Conservation (phyloP, 1,284 basidiomycete species). For the Pholiota adiposa region DNA sequence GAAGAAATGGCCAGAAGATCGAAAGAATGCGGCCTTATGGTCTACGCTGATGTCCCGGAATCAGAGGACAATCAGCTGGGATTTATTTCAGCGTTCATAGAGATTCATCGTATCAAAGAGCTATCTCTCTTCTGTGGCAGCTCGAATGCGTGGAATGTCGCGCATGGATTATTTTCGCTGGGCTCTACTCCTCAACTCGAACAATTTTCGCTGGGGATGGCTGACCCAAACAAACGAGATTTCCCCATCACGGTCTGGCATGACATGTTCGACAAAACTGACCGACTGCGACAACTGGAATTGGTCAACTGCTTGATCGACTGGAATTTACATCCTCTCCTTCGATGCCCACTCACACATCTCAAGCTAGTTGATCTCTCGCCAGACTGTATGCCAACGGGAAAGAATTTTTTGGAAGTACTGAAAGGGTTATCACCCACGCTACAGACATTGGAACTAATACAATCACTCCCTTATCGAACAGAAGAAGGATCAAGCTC, state of each 20-base stretch:
- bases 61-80: background rate
- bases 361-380: conserved; percentile 22
- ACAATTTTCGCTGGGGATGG: background rate
- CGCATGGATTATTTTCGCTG: background rate
- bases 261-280: conserved; percentile 1
- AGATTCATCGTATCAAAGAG: background rate
- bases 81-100: background rate
- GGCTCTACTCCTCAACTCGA: background rate
- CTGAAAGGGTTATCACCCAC: conserved; percentile 1
- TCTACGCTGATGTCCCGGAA: background rate
- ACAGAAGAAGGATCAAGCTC: background rate
- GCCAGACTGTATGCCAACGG: background rate
- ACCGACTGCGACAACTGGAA: conserved; percentile 22
- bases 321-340: conserved; percentile 25
- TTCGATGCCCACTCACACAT: conserved; percentile 27
- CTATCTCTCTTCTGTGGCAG: background rate
- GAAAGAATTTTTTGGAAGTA: conserved; percentile 6
- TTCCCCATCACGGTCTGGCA: background rate
- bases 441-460: conserved; percentile 6
- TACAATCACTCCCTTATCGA: conserved; percentile 1
- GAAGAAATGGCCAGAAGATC: background rate
- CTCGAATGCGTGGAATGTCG: background rate
- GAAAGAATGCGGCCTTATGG: background rate
- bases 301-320: conserved; percentile 24
- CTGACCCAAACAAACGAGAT: background rate